Conservation (phyloP, 2,329 filamentous ascomycete genomes). For the Ilyonectria mors-panacis region DNA sequence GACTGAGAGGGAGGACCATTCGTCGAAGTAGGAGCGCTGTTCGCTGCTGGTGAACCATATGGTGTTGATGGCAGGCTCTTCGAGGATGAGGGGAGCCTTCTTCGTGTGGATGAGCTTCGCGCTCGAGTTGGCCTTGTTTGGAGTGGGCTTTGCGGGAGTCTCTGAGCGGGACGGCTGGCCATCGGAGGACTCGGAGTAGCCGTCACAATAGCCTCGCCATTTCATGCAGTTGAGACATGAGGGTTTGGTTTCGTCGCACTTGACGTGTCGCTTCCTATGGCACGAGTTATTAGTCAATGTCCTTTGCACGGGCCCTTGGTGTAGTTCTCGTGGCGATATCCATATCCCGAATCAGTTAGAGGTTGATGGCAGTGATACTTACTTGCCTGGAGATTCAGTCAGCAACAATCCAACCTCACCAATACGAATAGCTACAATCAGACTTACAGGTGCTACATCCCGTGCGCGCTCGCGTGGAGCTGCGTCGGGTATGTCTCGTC, state of each 20-base stretch:
- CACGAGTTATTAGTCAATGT: constrained; percentile 28
- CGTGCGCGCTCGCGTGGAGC: constrained; percentile 56
- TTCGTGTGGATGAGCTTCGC: constrained; percentile 51
- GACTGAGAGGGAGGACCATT: constrained; percentile 55
- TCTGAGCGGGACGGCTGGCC: constrained; percentile 19
- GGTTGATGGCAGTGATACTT: constrained; percentile 34
- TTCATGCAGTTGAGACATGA: constrained; percentile 59
- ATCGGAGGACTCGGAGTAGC: constrained; percentile 47
- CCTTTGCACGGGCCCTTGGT: constrained; percentile 12
- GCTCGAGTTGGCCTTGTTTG: constrained; percentile 36
- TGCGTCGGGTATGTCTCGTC: constrained; percentile 56
- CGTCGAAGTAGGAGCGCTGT: constrained; percentile 56
- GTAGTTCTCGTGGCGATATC: not conserved
- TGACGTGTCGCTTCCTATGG: constrained; percentile 58
- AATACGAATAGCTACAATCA: not conserved
- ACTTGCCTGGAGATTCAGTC: constrained; percentile 50
- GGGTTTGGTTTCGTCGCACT: constrained; percentile 60
- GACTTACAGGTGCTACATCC: constrained; percentile 57
- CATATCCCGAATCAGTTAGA: not conserved
- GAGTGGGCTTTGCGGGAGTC: constrained; percentile 21
- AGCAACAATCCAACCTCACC: constrained; percentile 21
- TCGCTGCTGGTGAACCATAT: constrained; percentile 53
- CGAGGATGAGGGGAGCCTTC: constrained; percentile 48
- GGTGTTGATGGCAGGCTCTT: constrained; percentile 53
- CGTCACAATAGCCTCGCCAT: constrained; percentile 58